phyloP scores from a whole-genome alignment of 2,329 filamentous ascomycete species.

The Clonostachys solani region DNA sequence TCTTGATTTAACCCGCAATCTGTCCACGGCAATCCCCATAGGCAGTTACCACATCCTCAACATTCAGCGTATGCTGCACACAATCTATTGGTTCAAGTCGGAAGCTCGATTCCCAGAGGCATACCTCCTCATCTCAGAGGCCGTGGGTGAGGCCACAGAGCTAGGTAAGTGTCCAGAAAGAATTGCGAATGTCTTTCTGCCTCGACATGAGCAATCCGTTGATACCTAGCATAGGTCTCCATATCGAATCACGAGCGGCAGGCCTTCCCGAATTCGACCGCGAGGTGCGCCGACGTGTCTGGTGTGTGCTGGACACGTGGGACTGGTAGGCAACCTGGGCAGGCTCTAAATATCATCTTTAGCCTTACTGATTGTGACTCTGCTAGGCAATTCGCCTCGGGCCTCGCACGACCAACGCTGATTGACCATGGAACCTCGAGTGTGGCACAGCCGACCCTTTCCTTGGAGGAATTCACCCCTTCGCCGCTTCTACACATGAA shows the following conservation, averaged over 20 bases:
- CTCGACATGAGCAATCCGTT: constrained; percentile 1
- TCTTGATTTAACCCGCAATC: constrained; percentile 15
- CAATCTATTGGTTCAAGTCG: constrained; percentile 24
- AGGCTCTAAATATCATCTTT: neutral
- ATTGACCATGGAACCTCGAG: constrained; percentile 26
- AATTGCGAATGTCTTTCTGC: neutral
- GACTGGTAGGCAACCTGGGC: constrained; percentile 16
- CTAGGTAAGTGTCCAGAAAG: constrained; percentile 10
- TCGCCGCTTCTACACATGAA: constrained; percentile 29
- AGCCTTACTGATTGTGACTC: too few relatives aligned
- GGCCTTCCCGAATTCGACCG: constrained; percentile 17
- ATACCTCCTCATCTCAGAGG: constrained; percentile 22
- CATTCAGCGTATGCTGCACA: constrained; percentile 20
- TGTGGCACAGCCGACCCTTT: constrained; percentile 21
- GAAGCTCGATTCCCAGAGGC: constrained; percentile 21
- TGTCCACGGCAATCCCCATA: constrained; percentile 15
- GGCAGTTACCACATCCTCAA: constrained; percentile 18
- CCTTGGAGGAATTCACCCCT: constrained; percentile 20
- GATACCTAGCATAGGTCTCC: constrained; percentile 9
- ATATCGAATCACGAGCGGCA: constrained; percentile 10
- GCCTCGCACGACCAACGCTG: constrained; percentile 24
- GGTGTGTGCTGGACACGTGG: constrained; percentile 24
- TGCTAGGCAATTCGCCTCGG: constrained; percentile 23
- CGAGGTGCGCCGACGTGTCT: constrained; percentile 22
- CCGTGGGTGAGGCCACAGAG: constrained; percentile 20